Evolutionary conservation across 2,329 filamentous ascomycete species (phyloP), one percentile per base, ranked within the genome.

Genomic region (Bipolaris zeicola): DNA sequence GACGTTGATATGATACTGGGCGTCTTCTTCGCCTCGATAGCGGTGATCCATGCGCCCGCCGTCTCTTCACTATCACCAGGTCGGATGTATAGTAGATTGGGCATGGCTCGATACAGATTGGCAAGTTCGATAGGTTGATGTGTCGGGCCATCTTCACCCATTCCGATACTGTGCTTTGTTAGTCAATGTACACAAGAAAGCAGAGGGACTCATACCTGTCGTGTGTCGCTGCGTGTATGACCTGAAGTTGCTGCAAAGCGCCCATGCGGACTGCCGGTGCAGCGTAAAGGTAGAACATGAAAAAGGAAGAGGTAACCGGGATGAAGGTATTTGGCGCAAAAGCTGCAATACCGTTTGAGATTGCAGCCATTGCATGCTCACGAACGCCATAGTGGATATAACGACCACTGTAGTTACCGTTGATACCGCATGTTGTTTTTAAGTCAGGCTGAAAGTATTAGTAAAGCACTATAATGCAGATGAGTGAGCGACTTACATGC

Each of bases 221-320:
- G 24, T 88, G 85, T 0, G 85, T 88, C 1, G 85, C 86, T 31
- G 83, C 77, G 65, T 87, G 85, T 49, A 88, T 86, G 26, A 79
- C 76, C 50, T 84, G 82, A 1, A 87, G 78, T 22, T 78, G 69
- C 49, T 84, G 81, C 1, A 86, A 76, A 3, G 84, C 85, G 6
- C 83, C 84, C 84, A 87, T 87, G 13, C 85, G 82, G 1, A 87
- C 79, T 6, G 80, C 85, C 0, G 84, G 81, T 0, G 85, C 85
- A 8, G 84, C 84, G 55, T 84, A 82, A 5, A 83, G 73, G 62
- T 87, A 87, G 71, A 87, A 87, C 82, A 87, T 87, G 76, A 87
- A 86, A 74, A 87, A 87, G 4, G 79, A 80, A 0, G 44, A 46
- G 8, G 85, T 87, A 34, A 87, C 73, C 0, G 85, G 85, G 6